phyloP scores from a whole-genome alignment of 2,329 filamentous ascomycete species.

The Stagonosporopsis rhizophila region DNA sequence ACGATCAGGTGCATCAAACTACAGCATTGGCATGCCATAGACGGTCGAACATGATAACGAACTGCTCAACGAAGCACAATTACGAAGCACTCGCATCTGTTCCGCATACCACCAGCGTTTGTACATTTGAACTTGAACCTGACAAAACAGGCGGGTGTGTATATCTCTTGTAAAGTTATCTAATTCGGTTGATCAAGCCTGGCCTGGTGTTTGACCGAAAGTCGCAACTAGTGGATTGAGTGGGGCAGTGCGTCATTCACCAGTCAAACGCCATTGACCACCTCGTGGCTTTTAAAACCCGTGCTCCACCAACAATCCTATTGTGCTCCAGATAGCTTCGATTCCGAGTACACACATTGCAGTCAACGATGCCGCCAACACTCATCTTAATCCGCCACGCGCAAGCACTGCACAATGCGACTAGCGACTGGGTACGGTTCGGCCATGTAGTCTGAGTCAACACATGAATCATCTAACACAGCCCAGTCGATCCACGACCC shows the following conservation, averaged over 20 bases:
- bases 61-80: constrained; percentile 25
- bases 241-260: constrained; percentile 21
- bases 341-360: not conserved
- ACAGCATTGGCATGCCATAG: constrained; percentile 32
- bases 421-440: constrained; percentile 43
- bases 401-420: constrained; percentile 55
- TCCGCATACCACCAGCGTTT: not conserved
- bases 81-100: constrained; percentile 24
- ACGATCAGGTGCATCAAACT: constrained; percentile 23
- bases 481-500: constrained; percentile 50
- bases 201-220: constrained; percentile 1
- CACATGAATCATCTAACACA: not conserved
- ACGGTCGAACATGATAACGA: constrained; percentile 39
- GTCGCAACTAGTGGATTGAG: constrained; percentile 11
- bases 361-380: constrained; percentile 51
- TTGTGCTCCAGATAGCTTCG: not conserved
- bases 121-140: not conserved
- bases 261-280: constrained; percentile 13
- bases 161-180: not conserved
- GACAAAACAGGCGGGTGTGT: not conserved
- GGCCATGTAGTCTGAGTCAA: not conserved
- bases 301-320: not conserved
- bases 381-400: constrained; percentile 56
- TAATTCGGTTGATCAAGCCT: not conserved
- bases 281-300: constrained; percentile 14